Conservation (phyloP, 805 yeast genomes). For the Lachancea meyersii region DNA sequence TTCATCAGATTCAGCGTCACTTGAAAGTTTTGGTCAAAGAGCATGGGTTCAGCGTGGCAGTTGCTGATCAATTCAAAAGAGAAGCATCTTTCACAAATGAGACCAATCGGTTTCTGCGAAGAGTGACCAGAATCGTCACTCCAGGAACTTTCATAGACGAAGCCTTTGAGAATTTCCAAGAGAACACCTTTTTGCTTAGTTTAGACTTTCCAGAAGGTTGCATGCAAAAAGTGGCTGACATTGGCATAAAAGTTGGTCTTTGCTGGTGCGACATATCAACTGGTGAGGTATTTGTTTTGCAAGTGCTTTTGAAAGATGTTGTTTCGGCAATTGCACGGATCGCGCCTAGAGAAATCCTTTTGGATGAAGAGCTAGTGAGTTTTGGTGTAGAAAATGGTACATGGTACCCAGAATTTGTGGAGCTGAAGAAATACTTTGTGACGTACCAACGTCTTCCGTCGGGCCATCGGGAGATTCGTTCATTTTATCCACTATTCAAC, state of each 20-base stretch:
- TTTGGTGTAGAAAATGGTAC: conserved; percentile 39
- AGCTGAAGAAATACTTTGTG: conserved; percentile 51
- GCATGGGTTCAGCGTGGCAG: conserved; percentile 64
- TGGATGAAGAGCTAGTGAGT: conserved; percentile 42
- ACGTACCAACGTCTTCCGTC: conserved; percentile 45
- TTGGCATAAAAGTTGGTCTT: conserved; percentile 50
- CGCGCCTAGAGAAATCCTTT: conserved; percentile 70
- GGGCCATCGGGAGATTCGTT: conserved; percentile 34
- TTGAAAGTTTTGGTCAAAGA: conserved; percentile 68
- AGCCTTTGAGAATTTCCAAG: conserved; percentile 63
- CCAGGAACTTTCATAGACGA: conserved; percentile 94
- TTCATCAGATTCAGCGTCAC: conserved; percentile 61
- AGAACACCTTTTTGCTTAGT: conserved; percentile 64
- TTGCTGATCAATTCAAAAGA: conserved; percentile 60
- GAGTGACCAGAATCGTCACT: conserved; percentile 72
- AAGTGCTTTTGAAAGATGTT: conserved; percentile 51
- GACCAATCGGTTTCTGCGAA: conserved; percentile 47
- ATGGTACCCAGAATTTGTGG: conserved; percentile 55
- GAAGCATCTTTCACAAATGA: conserved; percentile 29
- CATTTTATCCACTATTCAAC: conserved; percentile 37
- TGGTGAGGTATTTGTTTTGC: conserved; percentile 70
- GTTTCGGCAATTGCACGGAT: conserved; percentile 71
- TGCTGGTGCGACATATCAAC: conserved; percentile 88
- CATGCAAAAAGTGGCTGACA: conserved; percentile 34
- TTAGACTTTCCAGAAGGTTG: conserved; percentile 53